A percentile compares a stretch with the other conserved stretches of the same genome.
Conservation (phyloP, 257 asterid species). For the Solanum rostratum region DNA sequence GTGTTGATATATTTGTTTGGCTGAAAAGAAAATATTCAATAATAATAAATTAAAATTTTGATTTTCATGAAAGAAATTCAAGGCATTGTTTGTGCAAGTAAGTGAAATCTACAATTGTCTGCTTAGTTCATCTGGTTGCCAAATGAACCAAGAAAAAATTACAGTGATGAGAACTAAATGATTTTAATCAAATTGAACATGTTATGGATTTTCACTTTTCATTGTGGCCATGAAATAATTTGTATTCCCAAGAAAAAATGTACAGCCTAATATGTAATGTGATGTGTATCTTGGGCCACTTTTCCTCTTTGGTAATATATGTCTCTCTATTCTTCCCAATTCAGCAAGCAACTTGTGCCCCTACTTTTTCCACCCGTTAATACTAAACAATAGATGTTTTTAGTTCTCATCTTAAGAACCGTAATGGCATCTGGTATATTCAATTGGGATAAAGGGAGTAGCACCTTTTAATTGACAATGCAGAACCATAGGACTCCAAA, state of each 20-base stretch:
- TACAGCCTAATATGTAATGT: neutral
- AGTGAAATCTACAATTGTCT: neutral
- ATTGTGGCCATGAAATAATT: neutral
- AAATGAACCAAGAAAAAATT: neutral
- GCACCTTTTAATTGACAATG: neutral
- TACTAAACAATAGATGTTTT: neutral
- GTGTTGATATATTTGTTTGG: constrained; percentile 70
- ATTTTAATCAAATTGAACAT: neutral
- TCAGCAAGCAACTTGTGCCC: neutral
- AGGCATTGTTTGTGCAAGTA: neutral
- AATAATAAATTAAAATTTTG: neutral
- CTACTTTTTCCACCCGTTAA: neutral
- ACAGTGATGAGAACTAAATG: neutral
- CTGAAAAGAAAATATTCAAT: constrained; percentile 27
- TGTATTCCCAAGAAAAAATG: neutral
- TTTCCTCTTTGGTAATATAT: neutral
- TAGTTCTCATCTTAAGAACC: neutral
- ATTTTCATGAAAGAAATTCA: neutral
- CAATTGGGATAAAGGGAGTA: neutral
- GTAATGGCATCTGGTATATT: neutral
- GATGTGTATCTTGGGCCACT: neutral
- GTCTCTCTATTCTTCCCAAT: neutral
- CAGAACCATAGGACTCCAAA: neutral
- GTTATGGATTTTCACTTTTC: neutral
- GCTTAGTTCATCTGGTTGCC: neutral